Evolutionary conservation across 2,329 filamentous ascomycete species (phyloP), one percentile per base, ranked within the genome.

Genomic region (Helotiales sp.): DNA sequence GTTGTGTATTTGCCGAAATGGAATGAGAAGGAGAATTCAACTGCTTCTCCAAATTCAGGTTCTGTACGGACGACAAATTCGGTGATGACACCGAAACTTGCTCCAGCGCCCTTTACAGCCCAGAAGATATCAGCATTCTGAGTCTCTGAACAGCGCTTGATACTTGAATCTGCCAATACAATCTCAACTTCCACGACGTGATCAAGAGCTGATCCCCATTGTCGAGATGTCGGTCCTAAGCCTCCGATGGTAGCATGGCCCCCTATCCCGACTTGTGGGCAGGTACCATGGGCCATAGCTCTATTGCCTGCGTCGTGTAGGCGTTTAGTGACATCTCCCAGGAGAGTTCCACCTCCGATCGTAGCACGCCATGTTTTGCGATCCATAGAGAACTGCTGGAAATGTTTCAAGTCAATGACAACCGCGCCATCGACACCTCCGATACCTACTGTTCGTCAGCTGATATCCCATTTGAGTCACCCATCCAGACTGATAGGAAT

Each of bases 281-380:
- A 89, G 1, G 85, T 84, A 10, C 87, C 87, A 63, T 89, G 87
- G 0, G 87, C 80, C 61, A 89, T 83, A 2, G 86, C 87, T n/a
- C 87, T 81, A 30, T 81, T 80, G 6, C 85, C 86, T 62, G 83
- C 80, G 7, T 81, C 74, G 64, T 86, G 82, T 10, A 89, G 78
- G 49, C 79, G 77, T 40, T 81, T 74, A 10, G 85, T 84, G 15
- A 89, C 77, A 61, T 87, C 81, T 3, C 82, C 81, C 0, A 89
- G 81, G n/a, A 75, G 79, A 37, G 80, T 81, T 1, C 87, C 87
- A 3, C 83, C 80, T 7, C 87, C 87, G 65, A 88, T 82, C 0
- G 80, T 85, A 6, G 87, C 87, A 58, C 82, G 76, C 82, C 84
- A 86, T 4, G 82, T 87, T 5, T 71, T 72, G 4, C 73, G 79